phyloP scores from a whole-genome alignment of 768 basidiomycete species.

The Russula sp. region DNA sequence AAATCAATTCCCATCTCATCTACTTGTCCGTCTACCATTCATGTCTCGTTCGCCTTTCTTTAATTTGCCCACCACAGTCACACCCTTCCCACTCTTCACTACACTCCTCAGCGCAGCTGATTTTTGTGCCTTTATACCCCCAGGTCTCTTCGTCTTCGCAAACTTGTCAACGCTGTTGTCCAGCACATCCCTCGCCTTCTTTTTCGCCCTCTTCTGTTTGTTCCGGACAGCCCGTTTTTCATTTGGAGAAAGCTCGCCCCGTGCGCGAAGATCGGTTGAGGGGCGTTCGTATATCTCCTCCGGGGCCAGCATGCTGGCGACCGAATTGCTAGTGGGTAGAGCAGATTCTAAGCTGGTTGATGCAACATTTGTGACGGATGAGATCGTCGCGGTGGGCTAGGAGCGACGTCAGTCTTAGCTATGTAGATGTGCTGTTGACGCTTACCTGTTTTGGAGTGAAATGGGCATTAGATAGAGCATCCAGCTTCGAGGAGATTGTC shows the following conservation, averaged over 20 bases:
- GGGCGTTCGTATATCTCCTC: constrained; percentile 81
- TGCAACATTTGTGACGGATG: constrained; percentile 77
- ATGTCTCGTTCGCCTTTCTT: constrained; percentile 34
- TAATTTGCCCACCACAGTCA: constrained; percentile 82
- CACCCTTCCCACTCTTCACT: constrained; percentile 80
- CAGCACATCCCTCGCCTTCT: constrained; percentile 62
- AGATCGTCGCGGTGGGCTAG: constrained; percentile 87
- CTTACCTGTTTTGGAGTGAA: constrained; percentile 91
- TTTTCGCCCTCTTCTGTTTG: constrained; percentile 67
- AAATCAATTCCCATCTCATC: constrained; percentile 14
- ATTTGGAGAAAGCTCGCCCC: constrained; percentile 77
- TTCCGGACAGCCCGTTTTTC: constrained; percentile 74
- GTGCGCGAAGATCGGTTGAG: constrained; percentile 53
- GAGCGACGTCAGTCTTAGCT: constrained; percentile 20
- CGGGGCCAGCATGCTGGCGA: constrained; percentile 82
- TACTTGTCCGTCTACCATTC: constrained; percentile 4
- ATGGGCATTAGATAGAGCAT: constrained; percentile 92
- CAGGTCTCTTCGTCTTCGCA: constrained; percentile 51
- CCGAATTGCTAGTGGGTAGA: constrained; percentile 75
- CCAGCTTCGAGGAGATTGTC: constrained; percentile 79
- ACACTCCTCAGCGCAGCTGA: constrained; percentile 76
- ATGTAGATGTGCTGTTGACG: constrained; percentile 7
- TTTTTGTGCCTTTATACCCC: constrained; percentile 75
- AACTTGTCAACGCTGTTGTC: constrained; percentile 64
- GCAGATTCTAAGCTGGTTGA: constrained; percentile 86